Evolutionary conservation across 306 rosid species (phyloP), one percentile per base, ranked within the genome.

Genomic region (Senna siamea): DNA sequence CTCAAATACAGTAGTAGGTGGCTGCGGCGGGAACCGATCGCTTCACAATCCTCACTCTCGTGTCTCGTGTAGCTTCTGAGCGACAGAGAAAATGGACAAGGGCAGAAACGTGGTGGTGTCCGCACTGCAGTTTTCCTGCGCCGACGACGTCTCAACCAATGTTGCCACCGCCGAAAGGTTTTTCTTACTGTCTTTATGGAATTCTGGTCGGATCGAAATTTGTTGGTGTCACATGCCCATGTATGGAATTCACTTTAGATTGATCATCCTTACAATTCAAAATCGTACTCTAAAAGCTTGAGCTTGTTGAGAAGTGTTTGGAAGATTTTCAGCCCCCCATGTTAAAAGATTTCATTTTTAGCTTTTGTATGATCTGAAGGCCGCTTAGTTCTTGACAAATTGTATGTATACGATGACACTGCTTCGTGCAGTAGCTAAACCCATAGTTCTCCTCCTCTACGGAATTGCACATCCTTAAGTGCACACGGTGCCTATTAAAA

Each of bases 121-220:
- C 1, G 96, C 98, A 62, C 84, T 94, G 47, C 98, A 94, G 76
- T 94, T 94, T 77, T 74, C 93, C 40, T 94, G 98, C 87, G 71
- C 94, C 32, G 98, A 94, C 17, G 91, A 85, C 52, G 75, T 85
- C 74, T 76, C 88, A 35, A 82, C 82, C 50, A 88, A 91, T 70
- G 80, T 91, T 23, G 84, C 87, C 84, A 87, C 96, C 26, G 97
- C 96, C 26, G 96, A 94, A 54, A 89, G 94, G 97, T 94, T 5
- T 46, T 54, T 48, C 52, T 65, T 76, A 19, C 59, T 54, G 22
- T 46, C 51, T 28, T 30, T 67, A 17, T 17, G 5, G 13, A 13
- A 23, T 8, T 56, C 6, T 32, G 7, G 8, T 62, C 7, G n/a
- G 26, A 34, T 60, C 41, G 7, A 35, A 34, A 34, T 62, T 62